Base-by-base conservation (phyloP, 768 basidiomycete genomes). In the Amanita jacksonii region DNA sequence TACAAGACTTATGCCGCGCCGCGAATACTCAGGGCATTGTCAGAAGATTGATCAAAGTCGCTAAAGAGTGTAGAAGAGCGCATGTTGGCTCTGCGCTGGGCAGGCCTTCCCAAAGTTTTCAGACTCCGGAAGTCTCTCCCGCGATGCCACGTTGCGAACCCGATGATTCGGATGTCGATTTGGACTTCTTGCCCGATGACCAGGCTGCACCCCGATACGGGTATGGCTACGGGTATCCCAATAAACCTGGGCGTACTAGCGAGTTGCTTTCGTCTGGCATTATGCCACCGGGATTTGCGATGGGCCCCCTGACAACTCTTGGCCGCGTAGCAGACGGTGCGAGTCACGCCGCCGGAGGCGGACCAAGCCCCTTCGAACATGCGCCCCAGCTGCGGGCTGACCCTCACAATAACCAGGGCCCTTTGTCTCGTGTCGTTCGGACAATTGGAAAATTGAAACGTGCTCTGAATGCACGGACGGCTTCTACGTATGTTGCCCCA, bases 371-470 rank as follows among this genome's bases (percentile, higher is more conserved):
- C 27, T 28, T 28, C 12, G 64, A 70, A 34, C 66, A 68, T 8
- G 58, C 73, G 5, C 61, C 68, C 1, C 54, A 70, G 5, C 62
- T 78, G 9, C 73, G 3, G 24, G 27, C 12, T 12, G 27, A 20
- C n/a, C 35, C n/a, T 6, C 36, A 30, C 8, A 18, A 34, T n/a
- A 24, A 28, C 12, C 36, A 45, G 5, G 44, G 36, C 22, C 23
- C 44, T 5, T 27, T 92, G 37, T 80, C 85, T 42, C 83, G 79
- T 61, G 89, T 89, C 2, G 79, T 91, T 22, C 86, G 89, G 4
- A 74, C 84, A 4, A 63, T 93, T 13, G 89, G 89, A 1, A 68
- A 84, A 8, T 85, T 89, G 85, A 85, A 74, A 54, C 77, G 89
- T 5, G 86, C 85, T 22, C 59, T 91, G 41, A 79, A 84, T 51